Conservation (phyloP, 768 basidiomycete species). For the Coprinopsis marcescibilis region DNA sequence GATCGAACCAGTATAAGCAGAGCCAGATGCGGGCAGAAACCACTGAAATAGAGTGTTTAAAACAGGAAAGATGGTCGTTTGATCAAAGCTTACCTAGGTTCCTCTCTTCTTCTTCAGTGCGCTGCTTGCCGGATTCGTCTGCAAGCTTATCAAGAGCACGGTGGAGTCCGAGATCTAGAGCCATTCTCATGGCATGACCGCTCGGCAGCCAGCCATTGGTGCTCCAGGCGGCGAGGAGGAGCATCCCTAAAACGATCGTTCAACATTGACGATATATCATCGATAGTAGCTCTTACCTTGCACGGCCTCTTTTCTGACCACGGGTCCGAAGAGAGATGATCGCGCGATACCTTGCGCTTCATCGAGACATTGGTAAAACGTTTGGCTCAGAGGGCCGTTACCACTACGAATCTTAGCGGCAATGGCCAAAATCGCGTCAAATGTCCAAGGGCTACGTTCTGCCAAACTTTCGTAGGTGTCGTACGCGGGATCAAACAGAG, state of each 20-base stretch:
- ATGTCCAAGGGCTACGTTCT: slow-evolving; percentile 93
- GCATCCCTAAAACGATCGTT: slow-evolving; percentile 71
- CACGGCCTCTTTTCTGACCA: slow-evolving; percentile 91
- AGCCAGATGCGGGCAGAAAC: slow-evolving; percentile 93
- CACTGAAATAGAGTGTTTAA: slow-evolving; percentile 38
- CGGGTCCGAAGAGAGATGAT: slow-evolving; percentile 88
- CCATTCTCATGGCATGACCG: slow-evolving; percentile 96
- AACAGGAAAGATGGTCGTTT: slow-evolving; percentile 8
- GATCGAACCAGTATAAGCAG: slow-evolving; percentile 94
- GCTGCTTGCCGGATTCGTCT: slow-evolving; percentile 61
- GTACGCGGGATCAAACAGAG: slow-evolving; percentile 87
- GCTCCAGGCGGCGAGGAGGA: slow-evolving; percentile 88
- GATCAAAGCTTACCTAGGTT: slow-evolving; percentile 57
- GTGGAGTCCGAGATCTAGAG: slow-evolving; percentile 87
- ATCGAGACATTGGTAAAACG: slow-evolving; percentile 88
- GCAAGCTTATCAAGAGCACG: slow-evolving; percentile 89
- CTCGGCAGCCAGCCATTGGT: slow-evolving; percentile 94
- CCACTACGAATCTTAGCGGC: slow-evolving; percentile 91
- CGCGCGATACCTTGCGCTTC: slow-evolving; percentile 96
- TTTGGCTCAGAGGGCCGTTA: slow-evolving; percentile 75
- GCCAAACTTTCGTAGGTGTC: slow-evolving; percentile 91
- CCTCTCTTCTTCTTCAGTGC: slow-evolving; percentile 78
- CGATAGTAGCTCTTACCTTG: slow-evolving; percentile 51
- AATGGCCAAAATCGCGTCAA: slow-evolving; percentile 88
- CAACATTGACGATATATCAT: not conserved